Evolutionary conservation across 1,284 basidiomycete genomes (phyloP), one percentile per base, ranked within the genome.

Genomic region (Mycosarcoma mackinlayi): DNA sequence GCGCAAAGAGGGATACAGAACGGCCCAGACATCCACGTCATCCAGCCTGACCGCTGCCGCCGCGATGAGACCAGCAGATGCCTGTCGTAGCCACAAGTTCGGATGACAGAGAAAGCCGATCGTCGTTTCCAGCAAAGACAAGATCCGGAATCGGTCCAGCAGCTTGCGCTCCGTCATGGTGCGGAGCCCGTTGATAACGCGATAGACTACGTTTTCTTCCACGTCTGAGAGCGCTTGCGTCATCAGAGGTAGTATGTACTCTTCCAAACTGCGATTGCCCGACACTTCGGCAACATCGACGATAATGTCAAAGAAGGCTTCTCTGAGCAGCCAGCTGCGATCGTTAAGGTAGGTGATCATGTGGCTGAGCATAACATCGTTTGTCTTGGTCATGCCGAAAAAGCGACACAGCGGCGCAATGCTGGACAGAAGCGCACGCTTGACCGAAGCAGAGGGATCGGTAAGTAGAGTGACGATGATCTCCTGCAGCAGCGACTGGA

Each of bases 321-420:
- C 88, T 2, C 96, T 87, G 40, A 98, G 84, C 21, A 91, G 84
- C 94, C 95, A 98, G 28, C 84, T 82, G 79, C 96, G 93, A 77
- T 98, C 94, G 79, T 98, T 98, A 73, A 98, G 87, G 79, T 97
- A 98, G 0, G 96, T 98, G 82, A 98, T 94, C 90, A 98, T 95
- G 82, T 98, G 94, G 73, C 93, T 94, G 19, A 98, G 85, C 6
- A 99, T 86, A 3, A 95, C 91, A 75, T 98, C 94, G 84, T 96
- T 95, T 1, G 96, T 95, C 80, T 90, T 91, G 79, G 93, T 90
- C 23, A 92, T 85, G 3, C 94, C 95, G 33, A 98, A 89, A 85
- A 98, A 97, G 50, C 93, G 89, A 80, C 94, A 97, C 6, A 98
- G 85, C 0, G 91, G 89, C 1, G 91, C 91, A 28, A 98, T 91